Conservation (phyloP, 2,329 filamentous ascomycete genomes). For the Fusarium sp. region DNA sequence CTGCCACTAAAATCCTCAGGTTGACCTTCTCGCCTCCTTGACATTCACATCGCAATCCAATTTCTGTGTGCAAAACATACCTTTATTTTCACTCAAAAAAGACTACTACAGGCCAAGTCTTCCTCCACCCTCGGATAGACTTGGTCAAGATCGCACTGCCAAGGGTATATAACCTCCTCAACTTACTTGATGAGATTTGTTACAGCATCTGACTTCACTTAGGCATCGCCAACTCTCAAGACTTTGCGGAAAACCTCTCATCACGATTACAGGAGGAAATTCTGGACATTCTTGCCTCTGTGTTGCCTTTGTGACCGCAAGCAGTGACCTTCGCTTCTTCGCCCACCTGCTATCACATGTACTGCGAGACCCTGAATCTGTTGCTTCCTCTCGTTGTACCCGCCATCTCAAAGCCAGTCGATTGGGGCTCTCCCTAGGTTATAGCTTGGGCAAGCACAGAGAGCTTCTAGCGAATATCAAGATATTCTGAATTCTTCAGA, state of each 20-base stretch:
- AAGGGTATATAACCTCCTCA: background rate
- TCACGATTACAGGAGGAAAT: background rate
- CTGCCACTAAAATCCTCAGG: background rate
- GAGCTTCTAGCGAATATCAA: background rate
- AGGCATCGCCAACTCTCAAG: background rate
- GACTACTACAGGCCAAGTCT: background rate
- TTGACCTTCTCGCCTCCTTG: background rate
- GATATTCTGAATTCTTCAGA: background rate
- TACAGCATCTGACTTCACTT: background rate
- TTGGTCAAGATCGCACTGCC: background rate
- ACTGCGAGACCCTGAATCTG: constrained; percentile 26
- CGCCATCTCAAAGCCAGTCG: constrained; percentile 28
- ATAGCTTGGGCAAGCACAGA: background rate
- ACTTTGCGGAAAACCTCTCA: background rate
- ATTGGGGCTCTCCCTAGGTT: constrained; percentile 15
- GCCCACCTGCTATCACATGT: constrained; percentile 32
- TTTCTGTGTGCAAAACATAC: background rate
- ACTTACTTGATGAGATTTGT: background rate
- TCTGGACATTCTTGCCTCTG: constrained; percentile 4
- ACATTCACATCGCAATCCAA: background rate
- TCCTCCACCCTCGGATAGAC: background rate
- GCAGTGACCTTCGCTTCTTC: constrained; percentile 36
- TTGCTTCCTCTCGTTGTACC: constrained; percentile 35
- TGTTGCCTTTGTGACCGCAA: constrained; percentile 22
- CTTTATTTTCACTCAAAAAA: background rate